Percentiles rank a stretch among this genome's conserved stretches.
Evolutionary conservation across 2,329 filamentous ascomycete genomes (phyloP).

Genomic region (Exophiala lecanii-corni): DNA sequence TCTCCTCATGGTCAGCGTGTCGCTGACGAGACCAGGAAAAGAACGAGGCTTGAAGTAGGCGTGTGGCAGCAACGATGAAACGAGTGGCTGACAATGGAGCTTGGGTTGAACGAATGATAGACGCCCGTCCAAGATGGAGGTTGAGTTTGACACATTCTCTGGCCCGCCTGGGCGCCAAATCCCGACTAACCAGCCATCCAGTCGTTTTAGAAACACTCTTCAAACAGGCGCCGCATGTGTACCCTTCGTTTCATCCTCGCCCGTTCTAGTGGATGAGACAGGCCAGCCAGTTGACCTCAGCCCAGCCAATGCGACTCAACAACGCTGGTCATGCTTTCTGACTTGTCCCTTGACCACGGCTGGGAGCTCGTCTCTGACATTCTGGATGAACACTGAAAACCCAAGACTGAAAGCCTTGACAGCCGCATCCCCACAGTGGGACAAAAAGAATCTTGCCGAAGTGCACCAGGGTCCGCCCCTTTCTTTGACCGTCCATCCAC

Average conservation of each 20-base stretch:
- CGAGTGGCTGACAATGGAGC: conserved; percentile 25
- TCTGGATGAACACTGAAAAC: no score
- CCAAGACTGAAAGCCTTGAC: no score
- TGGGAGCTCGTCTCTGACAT: no score
- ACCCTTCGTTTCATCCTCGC: conserved; percentile 7
- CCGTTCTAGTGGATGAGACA: no score
- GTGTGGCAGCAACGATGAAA: conserved; percentile 22
- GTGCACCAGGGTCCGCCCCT: no score
- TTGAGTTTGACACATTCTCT: conserved; percentile 8
- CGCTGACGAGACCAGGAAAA: conserved; percentile 14
- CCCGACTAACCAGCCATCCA: conserved; percentile 8
- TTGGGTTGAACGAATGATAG: conserved; percentile 15
- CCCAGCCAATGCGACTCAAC: not conserved
- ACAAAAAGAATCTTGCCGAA: no score
- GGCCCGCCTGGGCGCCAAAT: conserved; percentile 19
- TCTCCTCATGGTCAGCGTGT: conserved; percentile 16
- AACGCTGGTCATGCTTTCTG: no score
- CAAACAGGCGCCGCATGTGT: conserved; percentile 24
- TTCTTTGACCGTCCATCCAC: no score
- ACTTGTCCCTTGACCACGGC: no score
- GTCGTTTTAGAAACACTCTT: conserved; percentile 24
- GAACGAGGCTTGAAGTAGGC: conserved; percentile 9
- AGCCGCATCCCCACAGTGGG: no score
- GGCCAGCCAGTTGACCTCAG: not conserved
- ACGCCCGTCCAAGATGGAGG: conserved; percentile 9